Evolutionary conservation across 2,329 filamentous ascomycete genomes (phyloP), one percentile per base, ranked within the genome.

Genomic region (Fusarium circinatum): DNA sequence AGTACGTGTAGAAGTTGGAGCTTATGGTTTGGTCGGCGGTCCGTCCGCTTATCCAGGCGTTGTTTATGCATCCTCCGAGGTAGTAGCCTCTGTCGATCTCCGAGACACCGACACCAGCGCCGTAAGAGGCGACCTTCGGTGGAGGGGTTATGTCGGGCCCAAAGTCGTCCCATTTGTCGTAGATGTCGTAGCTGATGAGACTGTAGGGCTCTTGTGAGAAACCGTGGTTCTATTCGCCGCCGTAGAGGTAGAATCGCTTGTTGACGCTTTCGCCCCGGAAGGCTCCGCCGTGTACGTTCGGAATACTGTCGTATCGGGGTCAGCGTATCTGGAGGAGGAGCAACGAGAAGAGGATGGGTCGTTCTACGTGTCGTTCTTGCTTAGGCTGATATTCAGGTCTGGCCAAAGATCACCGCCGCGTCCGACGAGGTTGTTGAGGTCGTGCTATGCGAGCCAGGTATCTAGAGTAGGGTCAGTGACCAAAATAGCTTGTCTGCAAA

Each of bases 161-260:
- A 18, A 62, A 64, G 24, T 64, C 56, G 10, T 62, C 56, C 62
- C 57, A 64, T 30, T 51, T 62, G 17, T 64, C 36, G 30, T 44
- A 38, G 44, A 64, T 39, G 1, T 62, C 62, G 17, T 64, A 64
- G 22, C 57, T 51, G 1, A 62, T 8, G 1, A 64, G 36, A 8
- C 44, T 64, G 3, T 38, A 64, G 6, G 57, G 36, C 1, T 62
- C 20, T 51, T 64, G 62, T 14, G 62, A 39, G 38, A 64, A 64
- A 3, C 38, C 30, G 17, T 51, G 15, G 30, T 64, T 64, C 62
- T 18, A 62, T 44, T 64, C 57, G 24, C 57, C 62, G 14, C 44
- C 62, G 36, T 51, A 62, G 3, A 62, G 44, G 22, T 44, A 62
- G 22, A 62, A 64, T 17, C 22, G 62, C 36, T 62, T 62, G 2